Evolutionary conservation across 108 stramenopile species (phyloP).

Genomic region (Discostella stelligeroides): DNA sequence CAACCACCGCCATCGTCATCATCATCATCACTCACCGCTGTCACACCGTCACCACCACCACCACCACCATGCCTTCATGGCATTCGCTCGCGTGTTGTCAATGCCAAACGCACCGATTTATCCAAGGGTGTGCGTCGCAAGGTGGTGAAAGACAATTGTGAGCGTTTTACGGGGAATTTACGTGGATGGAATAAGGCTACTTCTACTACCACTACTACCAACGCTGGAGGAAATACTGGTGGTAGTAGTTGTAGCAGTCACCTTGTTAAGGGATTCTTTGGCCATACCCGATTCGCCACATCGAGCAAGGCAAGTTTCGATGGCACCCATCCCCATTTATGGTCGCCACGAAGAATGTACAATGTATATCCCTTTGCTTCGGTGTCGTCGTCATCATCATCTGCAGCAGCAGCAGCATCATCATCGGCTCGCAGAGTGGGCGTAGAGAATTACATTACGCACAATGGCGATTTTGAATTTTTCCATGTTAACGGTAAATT

Average conservation of each 20-base stretch:
- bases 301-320: constrained; percentile 68
- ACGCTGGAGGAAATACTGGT: no score
- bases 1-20: neutral
- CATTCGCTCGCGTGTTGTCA: constrained; percentile 76
- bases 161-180: constrained; percentile 23
- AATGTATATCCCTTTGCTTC: constrained; percentile 20
- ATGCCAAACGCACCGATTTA: constrained; percentile 78
- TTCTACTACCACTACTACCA: constrained; percentile 14
- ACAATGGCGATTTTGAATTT: constrained; percentile 91
- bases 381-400: neutral
- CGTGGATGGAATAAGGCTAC: constrained; percentile 36
- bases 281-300: constrained; percentile 86
- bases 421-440: constrained; percentile 3
- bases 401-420: neutral
- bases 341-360: constrained; percentile 53
- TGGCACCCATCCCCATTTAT: constrained; percentile 83
- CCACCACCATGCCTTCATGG: constrained; percentile 38
- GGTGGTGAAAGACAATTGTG: constrained; percentile 47
- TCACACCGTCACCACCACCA: constrained; percentile 10
- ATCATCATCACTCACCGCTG: neutral
- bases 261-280: constrained; percentile 54
- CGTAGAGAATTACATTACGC: constrained; percentile 77
- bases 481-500: constrained; percentile 63
- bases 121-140: constrained; percentile 53
- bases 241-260: neutral